Evolutionary conservation across 75 land plant species (phyloP).

Genomic region (Picea glauca): DNA sequence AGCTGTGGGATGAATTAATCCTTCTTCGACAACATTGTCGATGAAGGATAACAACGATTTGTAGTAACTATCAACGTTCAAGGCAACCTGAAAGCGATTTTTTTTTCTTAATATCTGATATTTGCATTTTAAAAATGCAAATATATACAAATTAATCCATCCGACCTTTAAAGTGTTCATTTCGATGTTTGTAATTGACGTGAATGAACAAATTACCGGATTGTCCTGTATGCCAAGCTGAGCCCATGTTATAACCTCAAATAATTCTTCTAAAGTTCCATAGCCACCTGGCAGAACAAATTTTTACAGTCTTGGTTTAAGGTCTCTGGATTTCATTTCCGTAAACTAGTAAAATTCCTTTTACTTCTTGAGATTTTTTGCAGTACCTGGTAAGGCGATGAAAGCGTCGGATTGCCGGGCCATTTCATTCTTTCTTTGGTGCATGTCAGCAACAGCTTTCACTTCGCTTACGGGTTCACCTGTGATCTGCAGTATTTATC

Average conservation of each 20-base stretch:
- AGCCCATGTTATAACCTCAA: slow-evolving; percentile 91
- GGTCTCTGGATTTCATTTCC: neutral
- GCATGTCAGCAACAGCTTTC: slow-evolving; percentile 75
- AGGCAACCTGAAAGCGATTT: slow-evolving; percentile 27
- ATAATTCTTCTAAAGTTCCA: slow-evolving; percentile 83
- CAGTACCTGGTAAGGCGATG: slow-evolving; percentile 61
- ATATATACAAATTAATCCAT: too few species aligned
- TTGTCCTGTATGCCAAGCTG: slow-evolving; percentile 90
- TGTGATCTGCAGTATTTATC: slow-evolving; percentile 41
- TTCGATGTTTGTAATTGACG: too few species aligned
- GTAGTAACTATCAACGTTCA: slow-evolving; percentile 52
- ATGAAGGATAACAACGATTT: slow-evolving; percentile 37
- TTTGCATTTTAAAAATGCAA: too few species aligned
- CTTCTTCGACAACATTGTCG: slow-evolving; percentile 43
- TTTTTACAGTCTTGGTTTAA: neutral
- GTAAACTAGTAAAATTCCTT: neutral
- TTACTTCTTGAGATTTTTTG: neutral
- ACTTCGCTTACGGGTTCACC: slow-evolving; percentile 57
- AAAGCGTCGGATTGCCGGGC: slow-evolving; percentile 72
- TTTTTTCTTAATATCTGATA: too few species aligned
- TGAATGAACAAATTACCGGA: slow-evolving; percentile 43
- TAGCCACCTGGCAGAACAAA: slow-evolving; percentile 57
- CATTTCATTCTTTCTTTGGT: slow-evolving; percentile 79
- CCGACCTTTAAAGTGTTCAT: too few species aligned
- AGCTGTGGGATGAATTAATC: slow-evolving; percentile 43